Base-by-base conservation (phyloP, 257 asterid genomes). In the Striga asiatica region DNA sequence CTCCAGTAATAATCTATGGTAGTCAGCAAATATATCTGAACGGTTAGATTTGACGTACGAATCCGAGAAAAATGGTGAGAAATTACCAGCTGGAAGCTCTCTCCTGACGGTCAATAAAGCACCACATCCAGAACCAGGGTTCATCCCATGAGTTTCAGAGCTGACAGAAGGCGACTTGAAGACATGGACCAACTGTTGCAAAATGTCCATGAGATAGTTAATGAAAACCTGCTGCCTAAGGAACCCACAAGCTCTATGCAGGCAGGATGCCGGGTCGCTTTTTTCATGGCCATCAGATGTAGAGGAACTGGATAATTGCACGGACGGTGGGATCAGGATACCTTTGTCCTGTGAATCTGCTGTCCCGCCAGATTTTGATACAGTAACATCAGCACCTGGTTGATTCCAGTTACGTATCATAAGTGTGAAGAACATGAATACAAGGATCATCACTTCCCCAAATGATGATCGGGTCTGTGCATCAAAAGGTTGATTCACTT, bases 321-420 rank as follows among this genome's bases (percentile, higher is more conserved):
- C 16, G 43, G 82, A 61, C 58, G 85, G 43, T 49, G 73, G 60
- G 49, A 66, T 63, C 41, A 68, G 96, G 63, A 59, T 58, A 56
- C 76, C 37, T 69, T 78, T 88, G 63, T 92, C 99, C 73, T 72
- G 81, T 17, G 72, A 22, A 64, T 88, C 99, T 14, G 73, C 51
- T 34, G 74, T 66, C 53, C 79, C 78, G 52, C 78, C 71, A 35
- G 82, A 72, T 79, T 88, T 92, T 61, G 81, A 72, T 32, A 52
- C 73, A 63, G 86, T 65, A 53, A 76, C 83, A 74, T 84, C 97
- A 58, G 71, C 60, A 49, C 95, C 84, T n/a, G 97, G 89, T 58
- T 92, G 99, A 74, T 92, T 84, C 99, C 99, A 92, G 77, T 92
- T 92, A 37, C 99, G 87, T 54, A 92, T 77, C 99, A 92, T 88